Evolutionary conservation across 139 green algal species (phyloP).

Genomic region (Chlamydomonas schloesseri): DNA sequence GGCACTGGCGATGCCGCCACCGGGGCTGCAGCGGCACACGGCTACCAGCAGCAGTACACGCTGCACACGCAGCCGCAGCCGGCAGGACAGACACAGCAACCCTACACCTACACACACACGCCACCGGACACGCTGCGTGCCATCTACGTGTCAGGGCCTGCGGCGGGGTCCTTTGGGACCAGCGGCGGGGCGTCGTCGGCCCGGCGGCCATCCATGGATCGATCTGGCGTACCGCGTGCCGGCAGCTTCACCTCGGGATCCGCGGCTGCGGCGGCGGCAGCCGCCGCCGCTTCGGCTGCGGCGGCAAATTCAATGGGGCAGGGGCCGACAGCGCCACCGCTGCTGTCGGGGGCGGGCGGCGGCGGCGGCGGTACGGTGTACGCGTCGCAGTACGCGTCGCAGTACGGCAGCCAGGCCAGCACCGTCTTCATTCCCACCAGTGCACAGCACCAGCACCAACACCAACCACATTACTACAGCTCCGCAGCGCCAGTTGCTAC

Average conservation of each 20-base stretch:
- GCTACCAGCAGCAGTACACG: too few relatives aligned
- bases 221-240: not conserved
- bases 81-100: not conserved
- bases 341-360: not conserved
- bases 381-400: constrained; percentile 18
- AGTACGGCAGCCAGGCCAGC: not conserved
- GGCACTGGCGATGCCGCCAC: not conserved
- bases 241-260: not conserved
- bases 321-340: not conserved
- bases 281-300: too few relatives aligned
- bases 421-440: constrained; percentile 14
- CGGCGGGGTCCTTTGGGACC: too few relatives aligned
- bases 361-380: not conserved
- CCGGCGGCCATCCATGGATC: not conserved
- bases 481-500: not conserved
- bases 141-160: not conserved
- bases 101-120: not conserved
- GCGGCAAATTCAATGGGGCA: too few relatives aligned
- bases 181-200: not conserved
- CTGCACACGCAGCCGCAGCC: not conserved
- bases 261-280: too few relatives aligned
- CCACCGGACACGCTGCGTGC: not conserved
- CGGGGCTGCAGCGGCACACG: too few relatives aligned
- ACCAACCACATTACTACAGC: too few relatives aligned
- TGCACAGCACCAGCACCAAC: not conserved